These are phyloP conservation scores for Nothophoma quercina DNA, from an alignment of 2,329 filamentous ascomycete species.

Conservation along the genomic window DNA sequence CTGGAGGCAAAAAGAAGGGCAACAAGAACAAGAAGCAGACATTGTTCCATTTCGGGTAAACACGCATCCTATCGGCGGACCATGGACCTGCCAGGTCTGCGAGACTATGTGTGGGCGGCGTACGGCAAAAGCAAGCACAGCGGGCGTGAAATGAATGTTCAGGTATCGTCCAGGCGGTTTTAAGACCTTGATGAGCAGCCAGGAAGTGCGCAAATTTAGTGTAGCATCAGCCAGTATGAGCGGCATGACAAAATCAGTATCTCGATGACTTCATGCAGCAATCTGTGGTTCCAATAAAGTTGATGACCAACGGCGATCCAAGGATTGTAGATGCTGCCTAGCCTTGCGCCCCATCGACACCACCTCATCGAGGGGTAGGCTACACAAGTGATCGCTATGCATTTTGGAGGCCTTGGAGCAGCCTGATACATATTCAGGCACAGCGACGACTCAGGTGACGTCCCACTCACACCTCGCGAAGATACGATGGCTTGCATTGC, in stretches of 20 bases:
- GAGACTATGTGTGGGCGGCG: background rate
- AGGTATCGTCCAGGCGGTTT: background rate
- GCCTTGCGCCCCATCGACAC: background rate
- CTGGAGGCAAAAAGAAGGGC: conserved; percentile 54
- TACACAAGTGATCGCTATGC: background rate
- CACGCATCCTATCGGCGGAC: background rate
- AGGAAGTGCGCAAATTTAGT: background rate
- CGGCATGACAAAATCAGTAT: background rate
- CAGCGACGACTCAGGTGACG: background rate
- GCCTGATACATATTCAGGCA: background rate
- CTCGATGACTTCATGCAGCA: background rate
- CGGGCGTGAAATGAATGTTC: background rate
- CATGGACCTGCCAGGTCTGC: background rate
- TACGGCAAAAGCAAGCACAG: conserved; percentile 6
- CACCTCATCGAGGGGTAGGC: background rate
- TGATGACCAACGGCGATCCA: background rate
- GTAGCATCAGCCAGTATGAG: background rate
- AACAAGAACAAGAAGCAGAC: conserved; percentile 61
- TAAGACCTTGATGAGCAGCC: background rate
- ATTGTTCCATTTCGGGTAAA: conserved; percentile 58
- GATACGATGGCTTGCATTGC: conserved; percentile 13
- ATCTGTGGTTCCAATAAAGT: background rate
- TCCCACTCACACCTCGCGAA: background rate
- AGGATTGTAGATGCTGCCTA: conserved; percentile 1
- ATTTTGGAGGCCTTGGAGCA: background rate